These are phyloP conservation scores for Chlorella ohadii DNA, from an alignment of 139 green algal genomes.

Conservation along the genomic window DNA sequence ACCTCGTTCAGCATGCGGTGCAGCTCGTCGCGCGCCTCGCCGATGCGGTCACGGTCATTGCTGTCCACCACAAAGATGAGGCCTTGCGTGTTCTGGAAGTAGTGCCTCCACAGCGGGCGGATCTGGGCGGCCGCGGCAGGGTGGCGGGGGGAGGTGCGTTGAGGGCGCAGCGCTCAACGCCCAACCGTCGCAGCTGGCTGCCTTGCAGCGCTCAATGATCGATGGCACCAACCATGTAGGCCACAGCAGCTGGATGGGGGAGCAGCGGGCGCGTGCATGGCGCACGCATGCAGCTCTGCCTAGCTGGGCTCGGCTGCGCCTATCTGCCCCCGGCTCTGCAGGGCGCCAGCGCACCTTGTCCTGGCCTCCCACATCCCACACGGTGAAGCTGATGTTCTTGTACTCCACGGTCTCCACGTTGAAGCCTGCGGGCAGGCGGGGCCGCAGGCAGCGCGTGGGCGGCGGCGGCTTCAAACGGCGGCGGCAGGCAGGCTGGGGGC, in stretches of 20 bases:
- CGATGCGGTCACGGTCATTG: constrained; percentile 96
- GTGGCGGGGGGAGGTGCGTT: neutral
- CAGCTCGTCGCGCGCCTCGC: constrained; percentile 97
- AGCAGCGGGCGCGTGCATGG: no score
- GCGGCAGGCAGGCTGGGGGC: neutral
- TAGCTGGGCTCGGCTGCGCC: no score
- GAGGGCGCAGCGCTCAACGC: no score
- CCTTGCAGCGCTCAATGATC: no score
- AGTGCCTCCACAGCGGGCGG: constrained; percentile 93
- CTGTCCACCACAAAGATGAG: constrained; percentile 99
- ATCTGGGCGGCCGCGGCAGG: constrained; percentile 61
- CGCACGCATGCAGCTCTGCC: no score
- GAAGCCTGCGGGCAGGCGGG: constrained; percentile 78
- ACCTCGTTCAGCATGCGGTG: constrained; percentile 99
- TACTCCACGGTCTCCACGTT: constrained; percentile 98
- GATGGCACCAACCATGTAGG: no score
- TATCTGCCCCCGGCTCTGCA: no score
- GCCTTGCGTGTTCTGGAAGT: constrained; percentile 99
- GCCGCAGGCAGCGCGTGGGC: neutral
- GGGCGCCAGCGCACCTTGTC: constrained; percentile 76
- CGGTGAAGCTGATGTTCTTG: constrained; percentile 95
- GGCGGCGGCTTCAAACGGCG: neutral
- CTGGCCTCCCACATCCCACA: constrained; percentile 97
- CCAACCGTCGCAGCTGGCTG: no score
- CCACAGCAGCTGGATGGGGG: no score